Evolutionary conservation across 768 basidiomycete species (phyloP), one percentile per base, ranked within the genome.

Genomic region (Cyclocybe aegerita): DNA sequence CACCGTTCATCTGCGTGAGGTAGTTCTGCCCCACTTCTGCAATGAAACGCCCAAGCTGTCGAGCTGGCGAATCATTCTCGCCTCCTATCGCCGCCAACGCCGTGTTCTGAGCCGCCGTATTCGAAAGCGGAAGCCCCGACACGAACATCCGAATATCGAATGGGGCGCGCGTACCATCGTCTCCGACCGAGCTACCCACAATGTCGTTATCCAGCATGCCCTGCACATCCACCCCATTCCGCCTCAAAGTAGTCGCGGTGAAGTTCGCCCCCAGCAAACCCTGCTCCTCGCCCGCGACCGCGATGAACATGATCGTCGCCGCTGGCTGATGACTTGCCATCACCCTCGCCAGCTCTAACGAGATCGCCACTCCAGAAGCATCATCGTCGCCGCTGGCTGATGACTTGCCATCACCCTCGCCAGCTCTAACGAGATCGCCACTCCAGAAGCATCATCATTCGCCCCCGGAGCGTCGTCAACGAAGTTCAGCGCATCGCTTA

Each of bases 161-260:
- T 5, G 77, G 73, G 49, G 80, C 77, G 16, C 56, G 61, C 12
- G 70, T 67, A 3, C 76, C 74, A 37, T 78, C 73, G 54, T 80
- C 79, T 7, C 63, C 78, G 42, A 72, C 77, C 9, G 78, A 70
- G 43, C 76, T 76, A 1, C 80, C 79, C 6, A 81, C 78, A 53
- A 81, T 81, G 55, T 81, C 80, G 56, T 81, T 81, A 55, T 80
- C 73, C 46, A 80, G 64, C 80, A 80, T 80, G 14, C 78, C 80
- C 58, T 82, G 79, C 4, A 81, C 76, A 55, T 81, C 75, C 3
- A 70, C 70, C 9, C 77, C 71, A 4, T 71, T 68, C 6, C 66
- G 67, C 30, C 69, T 67, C 46, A 80, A 63, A 14, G 66, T 60
- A 45, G 69, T 65, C 8, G 80, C 81, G 62, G 80, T 68, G 59